A percentile compares a stretch with the other conserved stretches of the same genome.
Evolutionary conservation across 768 basidiomycete species (phyloP).

Genomic region (Trametes cingulata): DNA sequence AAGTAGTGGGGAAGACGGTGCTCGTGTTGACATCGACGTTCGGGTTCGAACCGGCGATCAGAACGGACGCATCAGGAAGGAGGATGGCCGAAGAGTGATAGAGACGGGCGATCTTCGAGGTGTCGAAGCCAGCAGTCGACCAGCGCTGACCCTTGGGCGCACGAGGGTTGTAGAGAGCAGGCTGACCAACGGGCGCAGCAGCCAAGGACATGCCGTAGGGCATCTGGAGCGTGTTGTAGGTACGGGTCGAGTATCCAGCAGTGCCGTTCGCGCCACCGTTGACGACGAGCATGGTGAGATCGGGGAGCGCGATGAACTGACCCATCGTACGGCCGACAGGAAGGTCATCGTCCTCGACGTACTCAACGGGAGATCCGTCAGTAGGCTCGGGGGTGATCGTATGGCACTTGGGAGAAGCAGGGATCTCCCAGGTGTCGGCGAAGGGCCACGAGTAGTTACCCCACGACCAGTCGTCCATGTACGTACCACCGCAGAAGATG

Average conservation of each 20-base stretch:
- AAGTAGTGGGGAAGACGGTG: slow-evolving; percentile 73
- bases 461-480: slow-evolving; percentile 71
- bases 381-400: slow-evolving; percentile 84
- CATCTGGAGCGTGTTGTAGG: slow-evolving; percentile 49
- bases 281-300: slow-evolving; percentile 74
- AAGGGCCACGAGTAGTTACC: slow-evolving; percentile 76
- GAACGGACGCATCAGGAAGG: slow-evolving; percentile 81
- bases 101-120: slow-evolving; percentile 71
- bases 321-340: slow-evolving; percentile 84
- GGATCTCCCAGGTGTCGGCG: slow-evolving; percentile 72
- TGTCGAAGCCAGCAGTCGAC: slow-evolving; percentile 64
- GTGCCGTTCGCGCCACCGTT: slow-evolving; percentile 88
- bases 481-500: slow-evolving; percentile 88
- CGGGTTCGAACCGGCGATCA: slow-evolving; percentile 92
- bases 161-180: slow-evolving; percentile 83
- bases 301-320: slow-evolving; percentile 82
- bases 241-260: slow-evolving; percentile 73
- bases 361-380: slow-evolving; percentile 60
- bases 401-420: slow-evolving; percentile 73
- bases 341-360: slow-evolving; percentile 76
- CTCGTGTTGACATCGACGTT: slow-evolving; percentile 76
- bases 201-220: slow-evolving; percentile 75
- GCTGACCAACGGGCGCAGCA: slow-evolving; percentile 72
- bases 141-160: slow-evolving; percentile 71
- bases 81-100: slow-evolving; percentile 94